Base-by-base conservation (phyloP, 306 rosid genomes). In the Castanea mollissima region DNA sequence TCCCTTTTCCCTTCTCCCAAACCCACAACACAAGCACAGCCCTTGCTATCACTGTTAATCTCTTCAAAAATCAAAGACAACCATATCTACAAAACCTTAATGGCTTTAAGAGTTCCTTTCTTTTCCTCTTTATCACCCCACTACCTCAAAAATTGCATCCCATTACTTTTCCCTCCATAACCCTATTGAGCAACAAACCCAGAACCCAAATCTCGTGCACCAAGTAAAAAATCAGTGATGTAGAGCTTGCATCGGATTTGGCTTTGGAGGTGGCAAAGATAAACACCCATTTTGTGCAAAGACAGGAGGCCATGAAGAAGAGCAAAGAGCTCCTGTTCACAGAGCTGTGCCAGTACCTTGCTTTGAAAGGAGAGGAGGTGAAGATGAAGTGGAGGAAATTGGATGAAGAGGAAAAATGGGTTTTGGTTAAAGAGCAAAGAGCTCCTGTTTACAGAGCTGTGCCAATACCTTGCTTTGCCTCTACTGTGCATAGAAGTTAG, bases 291-390 rank as follows among this genome's bases (percentile, higher is more conserved):
- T 60, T 60, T 82, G 5, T 52, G 23, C 84, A 86, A 73, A 85
- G 88, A 20, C 91, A 86, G 69, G 97, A 89, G 34, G 97, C 94
- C 49, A 77, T 92, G 91, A 78, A 67, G 65, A 92, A 89, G 88
- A 89, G 97, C 91, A 83, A 84, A 77, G 83, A 81, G 63, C 78
- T 94, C 1, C 87, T 94, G 20, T 92, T 94, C 85, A 71, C 82
- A 4, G 94, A 91, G 81, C 52, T 94, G 0, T 86, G 92, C 78
- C 74, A 76, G 3, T 86, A 82, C 75, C 80, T 91, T 5, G 81
- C 78, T 25, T 74, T 89, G 55, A 82, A 86, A 46, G 83, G 89
- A 69, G 89, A 89, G 14, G 93, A 88, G 44, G 81, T 80, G 38
- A 86, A 64, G 87, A 74, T 34, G 27, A 83, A 74, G 34, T 92